phyloP scores from a whole-genome alignment of 179 eudicot species.

The Corrigiola litoralis region DNA sequence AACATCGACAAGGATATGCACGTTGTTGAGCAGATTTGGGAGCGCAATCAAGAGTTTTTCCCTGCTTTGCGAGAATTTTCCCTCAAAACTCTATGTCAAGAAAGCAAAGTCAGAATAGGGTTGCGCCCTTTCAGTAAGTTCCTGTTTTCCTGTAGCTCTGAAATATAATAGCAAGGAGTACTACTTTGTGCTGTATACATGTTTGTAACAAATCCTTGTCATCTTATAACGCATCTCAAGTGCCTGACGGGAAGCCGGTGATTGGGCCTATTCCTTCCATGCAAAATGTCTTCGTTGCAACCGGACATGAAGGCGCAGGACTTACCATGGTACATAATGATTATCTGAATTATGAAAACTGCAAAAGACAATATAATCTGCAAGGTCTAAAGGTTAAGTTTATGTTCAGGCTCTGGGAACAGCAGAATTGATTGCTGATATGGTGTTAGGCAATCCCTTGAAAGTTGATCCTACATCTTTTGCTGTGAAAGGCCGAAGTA shows the following conservation, averaged over 20 bases:
- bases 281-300: constrained; percentile 62
- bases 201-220: background rate
- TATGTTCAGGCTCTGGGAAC: constrained; percentile 64
- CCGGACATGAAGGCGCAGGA: constrained; percentile 95
- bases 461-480: constrained; percentile 52
- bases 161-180: background rate
- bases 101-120: constrained; percentile 63
- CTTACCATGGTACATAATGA: constrained; percentile 52
- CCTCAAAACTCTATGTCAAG: constrained; percentile 32
- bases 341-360: background rate
- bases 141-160: background rate
- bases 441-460: constrained; percentile 60
- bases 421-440: constrained; percentile 71
- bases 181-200: background rate
- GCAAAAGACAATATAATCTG: background rate
- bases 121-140: constrained; percentile 90
- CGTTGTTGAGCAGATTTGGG: constrained; percentile 61
- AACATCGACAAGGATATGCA: constrained; percentile 52
- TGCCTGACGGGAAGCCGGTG: constrained; percentile 88
- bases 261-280: constrained; percentile 66
- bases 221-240: constrained; percentile 29
- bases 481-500: constrained; percentile 32
- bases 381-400: background rate
- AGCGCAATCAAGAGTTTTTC: constrained; percentile 60
- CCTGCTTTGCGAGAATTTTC: constrained; percentile 49